Conservation (phyloP, 441 rosid genomes). For the Eruca vesicaria region DNA sequence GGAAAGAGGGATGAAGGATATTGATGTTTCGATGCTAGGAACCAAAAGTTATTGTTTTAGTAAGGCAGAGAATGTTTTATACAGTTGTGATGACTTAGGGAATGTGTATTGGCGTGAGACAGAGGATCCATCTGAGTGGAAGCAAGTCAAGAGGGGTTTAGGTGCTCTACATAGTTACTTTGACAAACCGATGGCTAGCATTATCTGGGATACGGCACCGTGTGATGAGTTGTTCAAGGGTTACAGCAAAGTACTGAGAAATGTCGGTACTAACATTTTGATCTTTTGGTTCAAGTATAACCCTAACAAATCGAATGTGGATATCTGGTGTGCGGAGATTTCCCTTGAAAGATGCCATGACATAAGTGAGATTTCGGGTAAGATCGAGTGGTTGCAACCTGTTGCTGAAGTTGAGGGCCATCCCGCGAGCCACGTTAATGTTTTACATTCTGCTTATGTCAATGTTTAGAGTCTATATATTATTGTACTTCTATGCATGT, state of each 20-base stretch:
- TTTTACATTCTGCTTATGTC: neutral
- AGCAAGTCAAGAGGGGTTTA: neutral
- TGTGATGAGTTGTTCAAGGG: neutral
- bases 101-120: neutral
- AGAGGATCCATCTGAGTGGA: neutral
- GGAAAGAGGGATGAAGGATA: neutral
- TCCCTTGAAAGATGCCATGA: neutral
- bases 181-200: neutral
- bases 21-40: neutral
- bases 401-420: neutral
- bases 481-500: neutral
- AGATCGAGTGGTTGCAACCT: neutral
- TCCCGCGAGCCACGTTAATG: neutral
- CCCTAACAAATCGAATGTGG: neutral
- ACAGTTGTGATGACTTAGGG: neutral
- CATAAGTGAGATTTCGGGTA: neutral
- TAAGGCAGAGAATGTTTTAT: neutral
- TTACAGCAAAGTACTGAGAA: neutral
- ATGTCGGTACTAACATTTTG: neutral
- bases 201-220: neutral
- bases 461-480: neutral
- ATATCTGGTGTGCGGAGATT: neutral
- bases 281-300: neutral
- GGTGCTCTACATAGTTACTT: neutral
- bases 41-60: neutral